Percentiles rank a stretch among this genome's conserved stretches.
phyloP scores from a whole-genome alignment of 306 rosid genomes.

The Begonia masoniana region DNA sequence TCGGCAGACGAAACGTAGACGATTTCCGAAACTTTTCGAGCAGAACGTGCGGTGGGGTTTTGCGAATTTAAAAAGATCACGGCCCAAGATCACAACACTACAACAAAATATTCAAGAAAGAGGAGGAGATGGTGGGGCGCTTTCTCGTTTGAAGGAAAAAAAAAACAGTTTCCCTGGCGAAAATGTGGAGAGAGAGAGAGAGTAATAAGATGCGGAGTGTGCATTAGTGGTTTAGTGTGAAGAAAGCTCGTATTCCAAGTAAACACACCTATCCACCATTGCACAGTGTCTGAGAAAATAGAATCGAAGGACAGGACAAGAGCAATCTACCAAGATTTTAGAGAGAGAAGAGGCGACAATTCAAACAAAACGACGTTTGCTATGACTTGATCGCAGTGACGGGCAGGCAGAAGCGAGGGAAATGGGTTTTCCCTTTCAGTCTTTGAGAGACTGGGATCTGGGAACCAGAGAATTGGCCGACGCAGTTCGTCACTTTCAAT shows the following conservation, averaged over 20 bases:
- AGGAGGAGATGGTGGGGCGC: too few species aligned
- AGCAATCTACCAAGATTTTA: not conserved
- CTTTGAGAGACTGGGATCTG: too few species aligned
- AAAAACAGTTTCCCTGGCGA: not conserved
- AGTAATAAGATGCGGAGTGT: constrained; percentile 35
- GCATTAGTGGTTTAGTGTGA: constrained; percentile 14
- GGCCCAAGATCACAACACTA: constrained; percentile 17
- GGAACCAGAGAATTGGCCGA: too few species aligned
- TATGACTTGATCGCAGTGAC: too few species aligned
- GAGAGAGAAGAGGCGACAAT: not conserved
- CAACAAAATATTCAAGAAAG: not conserved
- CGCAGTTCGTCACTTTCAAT: too few species aligned
- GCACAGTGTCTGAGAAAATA: not conserved
- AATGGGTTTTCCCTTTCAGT: too few species aligned
- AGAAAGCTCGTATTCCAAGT: constrained; percentile 40
- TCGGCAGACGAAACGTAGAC: not conserved
- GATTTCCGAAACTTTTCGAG: not conserved
- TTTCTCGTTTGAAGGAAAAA: constrained; percentile 7
- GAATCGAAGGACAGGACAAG: not conserved
- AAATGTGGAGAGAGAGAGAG: constrained; percentile 6
- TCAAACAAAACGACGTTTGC: too few species aligned
- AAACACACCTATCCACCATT: constrained; percentile 12
- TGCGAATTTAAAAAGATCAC: constrained; percentile 5
- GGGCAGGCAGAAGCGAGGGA: too few species aligned
- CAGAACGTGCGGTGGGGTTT: constrained; percentile 5